A percentile compares a stretch with the other conserved stretches of the same genome.
Conservation (phyloP, 164 flowering plant species). For the Umbilicus rupestris region DNA sequence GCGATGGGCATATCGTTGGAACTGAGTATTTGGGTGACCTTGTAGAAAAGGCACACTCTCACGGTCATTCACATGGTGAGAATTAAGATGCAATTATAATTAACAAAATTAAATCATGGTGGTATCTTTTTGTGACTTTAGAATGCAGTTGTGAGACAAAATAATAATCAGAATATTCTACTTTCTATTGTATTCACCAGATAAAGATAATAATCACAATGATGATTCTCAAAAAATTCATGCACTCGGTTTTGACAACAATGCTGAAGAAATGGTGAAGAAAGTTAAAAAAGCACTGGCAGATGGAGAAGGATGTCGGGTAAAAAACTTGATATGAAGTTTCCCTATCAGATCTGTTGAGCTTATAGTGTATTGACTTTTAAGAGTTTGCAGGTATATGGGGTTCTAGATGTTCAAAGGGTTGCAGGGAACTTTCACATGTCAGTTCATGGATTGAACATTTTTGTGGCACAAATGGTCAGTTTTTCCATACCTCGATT, state of each 20-base stretch:
- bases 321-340: constrained; percentile 16
- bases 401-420: constrained; percentile 90
- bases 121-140: neutral
- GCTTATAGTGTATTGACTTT: neutral
- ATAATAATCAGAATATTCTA: neutral
- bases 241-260: constrained; percentile 62
- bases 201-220: constrained; percentile 41
- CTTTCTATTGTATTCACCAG: constrained; percentile 16
- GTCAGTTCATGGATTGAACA: constrained; percentile 91
- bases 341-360: neutral
- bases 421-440: constrained; percentile 99
- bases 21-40: constrained; percentile 89
- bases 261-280: constrained; percentile 67
- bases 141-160: too few species aligned
- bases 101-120: neutral
- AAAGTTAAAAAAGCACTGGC: constrained; percentile 77
- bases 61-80: constrained; percentile 69
- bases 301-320: constrained; percentile 95
- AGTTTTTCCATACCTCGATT: constrained; percentile 11
- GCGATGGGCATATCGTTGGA: constrained; percentile 73
- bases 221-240: constrained; percentile 31
- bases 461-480: constrained; percentile 95
- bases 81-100: constrained; percentile 8
- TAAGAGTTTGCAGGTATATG: constrained; percentile 62
- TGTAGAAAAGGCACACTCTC: constrained; percentile 73